Evolutionary conservation across 805 yeast species (phyloP).

Genomic region (Helenozyma baotianmanensis): DNA sequence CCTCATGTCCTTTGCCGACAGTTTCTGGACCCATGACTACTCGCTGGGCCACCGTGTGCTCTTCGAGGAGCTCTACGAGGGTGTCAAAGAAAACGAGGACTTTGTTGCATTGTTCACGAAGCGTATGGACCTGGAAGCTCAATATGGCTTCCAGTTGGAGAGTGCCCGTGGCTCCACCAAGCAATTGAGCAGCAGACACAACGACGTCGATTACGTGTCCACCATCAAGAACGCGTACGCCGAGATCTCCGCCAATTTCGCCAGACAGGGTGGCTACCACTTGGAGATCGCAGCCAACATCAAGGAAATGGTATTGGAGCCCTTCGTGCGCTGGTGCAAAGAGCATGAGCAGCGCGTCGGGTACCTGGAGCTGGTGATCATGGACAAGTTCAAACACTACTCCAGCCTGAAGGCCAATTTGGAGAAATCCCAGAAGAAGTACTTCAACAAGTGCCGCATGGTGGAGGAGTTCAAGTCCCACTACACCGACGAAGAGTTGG

Average conservation of each 20-base stretch:
- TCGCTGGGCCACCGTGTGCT: conserved; percentile 47
- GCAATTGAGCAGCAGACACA: conserved; percentile 39
- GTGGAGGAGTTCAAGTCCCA: conserved; percentile 60
- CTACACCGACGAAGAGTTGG: conserved; percentile 41
- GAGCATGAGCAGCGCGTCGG: conserved; percentile 68
- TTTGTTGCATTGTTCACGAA: conserved; percentile 60
- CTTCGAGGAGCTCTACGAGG: conserved; percentile 52
- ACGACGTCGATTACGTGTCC: conserved; percentile 55
- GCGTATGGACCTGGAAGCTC: conserved; percentile 67
- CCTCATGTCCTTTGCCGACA: conserved; percentile 61
- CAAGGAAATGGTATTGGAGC: conserved; percentile 55
- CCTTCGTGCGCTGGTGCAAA: conserved; percentile 69
- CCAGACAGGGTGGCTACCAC: conserved; percentile 55
- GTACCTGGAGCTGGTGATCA: conserved; percentile 52
- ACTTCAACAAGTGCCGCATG: conserved; percentile 72
- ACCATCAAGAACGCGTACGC: conserved; percentile 59
- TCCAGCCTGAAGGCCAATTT: conserved; percentile 43
- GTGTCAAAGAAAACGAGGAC: conserved; percentile 67
- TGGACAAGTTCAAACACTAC: conserved; percentile 48
- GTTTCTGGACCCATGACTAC: conserved; percentile 73
- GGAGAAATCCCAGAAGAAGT: conserved; percentile 58
- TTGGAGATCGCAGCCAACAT: conserved; percentile 59
- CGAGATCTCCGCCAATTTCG: conserved; percentile 52
- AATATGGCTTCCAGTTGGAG: conserved; percentile 56
- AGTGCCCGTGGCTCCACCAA: conserved; percentile 35